Percentiles rank a stretch among this genome's conserved stretches.
These are phyloP conservation scores for Phyllachora maydis DNA, from an alignment of 2,329 filamentous ascomycete genomes.

Conservation along the genomic window DNA sequence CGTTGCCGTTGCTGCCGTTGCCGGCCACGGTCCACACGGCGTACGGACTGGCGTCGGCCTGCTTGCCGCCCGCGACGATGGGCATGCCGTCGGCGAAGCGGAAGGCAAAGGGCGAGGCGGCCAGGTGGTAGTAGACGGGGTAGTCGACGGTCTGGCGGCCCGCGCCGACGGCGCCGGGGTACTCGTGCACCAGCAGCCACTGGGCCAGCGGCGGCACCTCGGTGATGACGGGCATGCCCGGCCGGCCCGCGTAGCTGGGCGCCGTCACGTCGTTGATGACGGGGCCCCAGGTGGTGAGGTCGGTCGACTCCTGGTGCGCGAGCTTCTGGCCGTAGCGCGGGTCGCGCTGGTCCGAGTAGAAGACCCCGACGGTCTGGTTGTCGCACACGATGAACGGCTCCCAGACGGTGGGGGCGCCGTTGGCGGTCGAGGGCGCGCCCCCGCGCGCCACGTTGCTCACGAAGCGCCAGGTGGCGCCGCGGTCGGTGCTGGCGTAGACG, in stretches of 20 bases:
- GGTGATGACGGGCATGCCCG: slow-evolving; percentile 36
- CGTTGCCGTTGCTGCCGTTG: slow-evolving; percentile 18
- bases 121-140: slow-evolving; percentile 21
- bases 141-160: slow-evolving; percentile 13
- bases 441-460: slow-evolving; percentile 43
- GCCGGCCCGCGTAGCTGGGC: slow-evolving; percentile 37
- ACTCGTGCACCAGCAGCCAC: slow-evolving; percentile 13
- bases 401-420: slow-evolving; percentile 49
- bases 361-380: slow-evolving; percentile 37
- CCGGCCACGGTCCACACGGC: slow-evolving; percentile 20
- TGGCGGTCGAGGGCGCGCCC: slow-evolving; percentile 35
- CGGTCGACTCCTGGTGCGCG: slow-evolving; percentile 37
- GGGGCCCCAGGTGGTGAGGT: slow-evolving; percentile 39
- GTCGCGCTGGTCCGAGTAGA: slow-evolving; percentile 54
- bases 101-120: slow-evolving; percentile 16
- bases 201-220: slow-evolving; percentile 6
- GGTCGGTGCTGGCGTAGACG: slow-evolving; percentile 41
- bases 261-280: slow-evolving; percentile 43
- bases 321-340: slow-evolving; percentile 47
- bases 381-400: slow-evolving; percentile 41
- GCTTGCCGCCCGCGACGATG: slow-evolving; percentile 11
- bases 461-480: slow-evolving; percentile 42
- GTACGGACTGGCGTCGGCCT: slow-evolving; percentile 18
- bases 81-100: slow-evolving; percentile 10
- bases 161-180: too few relatives aligned